Base-by-base conservation (phyloP, 1,139 yeast genomes). In the Yamadazyma kanchanaburiensis region DNA sequence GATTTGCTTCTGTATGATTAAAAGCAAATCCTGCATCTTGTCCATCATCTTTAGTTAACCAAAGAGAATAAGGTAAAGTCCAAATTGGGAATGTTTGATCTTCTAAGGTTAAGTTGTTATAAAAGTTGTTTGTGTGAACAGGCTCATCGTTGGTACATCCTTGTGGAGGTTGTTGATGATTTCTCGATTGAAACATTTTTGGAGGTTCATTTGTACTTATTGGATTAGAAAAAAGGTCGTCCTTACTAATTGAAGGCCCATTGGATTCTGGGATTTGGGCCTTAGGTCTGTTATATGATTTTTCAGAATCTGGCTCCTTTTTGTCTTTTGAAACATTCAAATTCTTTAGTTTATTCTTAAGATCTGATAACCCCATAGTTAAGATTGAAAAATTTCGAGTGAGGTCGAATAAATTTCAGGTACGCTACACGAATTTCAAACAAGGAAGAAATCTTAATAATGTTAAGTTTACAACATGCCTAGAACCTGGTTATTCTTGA, bases 1-100 rank as follows among this genome's bases (percentile, higher is more conserved):
- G 73, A 3, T 48, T 34, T 3, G 60, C 60, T 3, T 62, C 69
- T 2, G 74, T 66, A 35, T 68, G 74, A 35, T 67, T 65, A 37
- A 65, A 53, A 0, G 74, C 71, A 27, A 68, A 39, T 4, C 74
- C 74, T 24, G 43, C 55, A 36, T 58, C 63, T 28, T 62, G 60
- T 8, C 49, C 60, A 0, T 60, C 62, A 25, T 65, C 72, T 32
- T 58, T 61, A 6, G 67, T 47, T 5, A 61, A 43, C 74, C 74
- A 68, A 19, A 68, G 49, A 12, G 71, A 66, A 39, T 68, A 67
- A 2, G 74, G 74, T 20, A 60, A 60, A 3, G 74, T 62, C 74
- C 73, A 68, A 0, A 65, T 55, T 2, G 74, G 74, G 40, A 53
- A 63, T 1, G 68, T 62, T 43, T 68, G 74, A 43, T 67, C 70